phyloP scores from a whole-genome alignment of 176 grass and related monocot genomes.

The Triticum monococcum region DNA sequence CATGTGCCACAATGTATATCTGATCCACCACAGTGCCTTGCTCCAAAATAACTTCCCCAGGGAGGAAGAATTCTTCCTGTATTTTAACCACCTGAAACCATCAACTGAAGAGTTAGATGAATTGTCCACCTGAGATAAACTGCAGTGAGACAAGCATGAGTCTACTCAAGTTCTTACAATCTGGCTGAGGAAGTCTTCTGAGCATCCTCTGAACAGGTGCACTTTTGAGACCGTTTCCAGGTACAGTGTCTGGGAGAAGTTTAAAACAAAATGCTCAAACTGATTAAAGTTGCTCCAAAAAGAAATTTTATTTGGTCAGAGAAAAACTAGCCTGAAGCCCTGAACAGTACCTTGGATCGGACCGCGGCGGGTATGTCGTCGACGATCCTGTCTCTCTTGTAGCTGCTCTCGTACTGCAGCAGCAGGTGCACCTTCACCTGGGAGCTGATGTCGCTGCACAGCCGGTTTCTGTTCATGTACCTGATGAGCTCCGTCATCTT shows the following conservation, averaged over 20 bases:
- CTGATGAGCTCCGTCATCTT: conserved; percentile 90
- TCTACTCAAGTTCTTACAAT: conserved; percentile 60
- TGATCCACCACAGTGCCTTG: conserved; percentile 56
- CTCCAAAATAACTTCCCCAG: conserved; percentile 49
- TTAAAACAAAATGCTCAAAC: neutral
- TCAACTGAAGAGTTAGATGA: neutral
- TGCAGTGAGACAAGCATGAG: neutral
- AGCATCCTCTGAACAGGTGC: conserved; percentile 71
- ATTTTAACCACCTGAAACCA: conserved; percentile 66
- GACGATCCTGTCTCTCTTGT: conserved; percentile 57
- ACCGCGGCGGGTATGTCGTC: conserved; percentile 68
- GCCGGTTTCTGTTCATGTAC: conserved; percentile 94
- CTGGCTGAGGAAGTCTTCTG: conserved; percentile 87
- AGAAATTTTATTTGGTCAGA: neutral
- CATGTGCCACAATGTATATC: conserved; percentile 58
- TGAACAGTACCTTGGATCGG: conserved; percentile 71
- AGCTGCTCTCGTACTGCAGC: conserved; percentile 82
- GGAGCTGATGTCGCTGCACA: conserved; percentile 61
- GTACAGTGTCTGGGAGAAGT: conserved; percentile 51
- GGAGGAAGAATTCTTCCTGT: conserved; percentile 54
- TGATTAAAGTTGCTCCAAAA: neutral
- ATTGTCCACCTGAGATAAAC: neutral
- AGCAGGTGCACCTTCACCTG: conserved; percentile 66
- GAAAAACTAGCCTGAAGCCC: conserved; percentile 6
- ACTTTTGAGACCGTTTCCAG: conserved; percentile 65